Conservation (phyloP, 768 basidiomycete species). For the Xerocomus potaroensis region DNA sequence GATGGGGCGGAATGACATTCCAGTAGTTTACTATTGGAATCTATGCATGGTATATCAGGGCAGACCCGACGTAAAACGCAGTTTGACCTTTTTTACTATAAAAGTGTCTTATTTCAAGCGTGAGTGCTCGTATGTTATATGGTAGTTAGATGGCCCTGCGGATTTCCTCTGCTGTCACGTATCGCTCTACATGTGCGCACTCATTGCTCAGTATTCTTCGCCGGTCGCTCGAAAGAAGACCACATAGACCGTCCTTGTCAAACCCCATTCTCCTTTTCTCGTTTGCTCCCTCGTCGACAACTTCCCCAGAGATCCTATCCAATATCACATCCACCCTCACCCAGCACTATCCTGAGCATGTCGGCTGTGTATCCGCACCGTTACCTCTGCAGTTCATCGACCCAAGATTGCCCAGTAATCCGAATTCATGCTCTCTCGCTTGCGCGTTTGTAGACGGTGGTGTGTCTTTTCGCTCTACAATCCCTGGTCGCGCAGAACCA, state of each 20-base stretch:
- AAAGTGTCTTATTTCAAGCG: no score
- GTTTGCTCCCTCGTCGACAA: constrained; percentile 24
- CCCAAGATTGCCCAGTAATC: constrained; percentile 9
- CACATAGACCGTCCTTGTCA: not conserved
- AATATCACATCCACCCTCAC: constrained; percentile 38
- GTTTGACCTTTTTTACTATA: no score
- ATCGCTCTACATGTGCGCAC: constrained; percentile 15
- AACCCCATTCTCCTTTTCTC: constrained; percentile 20
- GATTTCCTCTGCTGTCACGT: constrained; percentile 15
- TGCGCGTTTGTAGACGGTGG: constrained; percentile 43
- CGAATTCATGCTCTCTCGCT: constrained; percentile 55
- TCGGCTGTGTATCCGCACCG: constrained; percentile 64
- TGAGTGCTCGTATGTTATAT: no score
- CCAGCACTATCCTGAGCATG: constrained; percentile 36
- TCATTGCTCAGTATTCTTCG: constrained; percentile 12
- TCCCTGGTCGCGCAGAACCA: constrained; percentile 51
- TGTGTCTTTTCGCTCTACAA: constrained; percentile 56
- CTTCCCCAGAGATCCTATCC: constrained; percentile 29
- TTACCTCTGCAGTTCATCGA: constrained; percentile 26
- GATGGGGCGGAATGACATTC: no score
- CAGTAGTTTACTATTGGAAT: no score
- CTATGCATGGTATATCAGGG: no score
- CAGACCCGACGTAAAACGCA: no score
- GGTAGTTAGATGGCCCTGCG: no score
- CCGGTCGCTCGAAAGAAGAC: constrained; percentile 3